Evolutionary conservation across 2,329 filamentous ascomycete genomes (phyloP).

Genomic region (Zalaria obscura): DNA sequence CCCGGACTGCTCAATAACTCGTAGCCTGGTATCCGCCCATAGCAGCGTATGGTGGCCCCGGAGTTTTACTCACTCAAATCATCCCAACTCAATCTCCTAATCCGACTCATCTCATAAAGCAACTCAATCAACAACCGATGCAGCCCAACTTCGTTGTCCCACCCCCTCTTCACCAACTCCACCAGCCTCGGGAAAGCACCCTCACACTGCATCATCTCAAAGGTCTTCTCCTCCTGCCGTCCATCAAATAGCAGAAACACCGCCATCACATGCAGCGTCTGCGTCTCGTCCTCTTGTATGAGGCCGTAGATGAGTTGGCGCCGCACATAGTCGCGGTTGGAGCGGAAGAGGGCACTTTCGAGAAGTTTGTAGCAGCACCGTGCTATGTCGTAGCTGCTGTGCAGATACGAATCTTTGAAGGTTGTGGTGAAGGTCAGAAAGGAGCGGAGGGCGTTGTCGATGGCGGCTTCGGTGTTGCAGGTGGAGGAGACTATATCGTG

Average conservation of each 20-base stretch:
- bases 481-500: constrained; percentile 47
- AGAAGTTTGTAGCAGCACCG: constrained; percentile 69
- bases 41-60: not conserved
- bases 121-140: constrained; percentile 75
- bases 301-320: constrained; percentile 87
- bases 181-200: constrained; percentile 72
- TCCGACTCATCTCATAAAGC: constrained; percentile 90
- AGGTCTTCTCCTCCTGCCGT: constrained; percentile 59
- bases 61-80: constrained; percentile 48
- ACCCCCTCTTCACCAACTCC: constrained; percentile 58
- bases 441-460: constrained; percentile 74
- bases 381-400: constrained; percentile 65
- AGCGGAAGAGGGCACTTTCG: constrained; percentile 57
- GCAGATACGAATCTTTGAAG: constrained; percentile 55
- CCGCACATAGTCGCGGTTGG: constrained; percentile 74
- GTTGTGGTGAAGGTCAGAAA: constrained; percentile 68
- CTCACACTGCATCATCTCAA: constrained; percentile 77
- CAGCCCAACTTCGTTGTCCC: constrained; percentile 51
- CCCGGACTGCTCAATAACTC: no score
- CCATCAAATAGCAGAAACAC: constrained; percentile 83
- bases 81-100: constrained; percentile 63
- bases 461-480: constrained; percentile 47
- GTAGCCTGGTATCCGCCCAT: no score
- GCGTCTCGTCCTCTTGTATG: constrained; percentile 69
- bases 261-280: constrained; percentile 66